phyloP scores from a whole-genome alignment of 495 filamentous ascomycete genomes.

The Trichoderma erinaceum region DNA sequence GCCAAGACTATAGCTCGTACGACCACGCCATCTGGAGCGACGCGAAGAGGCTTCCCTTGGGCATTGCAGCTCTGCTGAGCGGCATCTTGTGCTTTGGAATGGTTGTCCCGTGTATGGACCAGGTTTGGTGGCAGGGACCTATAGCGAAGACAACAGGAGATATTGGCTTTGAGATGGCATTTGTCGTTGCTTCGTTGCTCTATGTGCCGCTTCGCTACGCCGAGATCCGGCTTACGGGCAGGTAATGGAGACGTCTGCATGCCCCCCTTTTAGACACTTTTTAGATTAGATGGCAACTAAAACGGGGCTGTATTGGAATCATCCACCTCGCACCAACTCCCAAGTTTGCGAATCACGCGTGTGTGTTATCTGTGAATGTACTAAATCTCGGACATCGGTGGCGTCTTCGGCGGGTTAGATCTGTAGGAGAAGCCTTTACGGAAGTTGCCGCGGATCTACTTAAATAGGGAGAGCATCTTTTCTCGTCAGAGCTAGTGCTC shows the following conservation, averaged over 20 bases:
- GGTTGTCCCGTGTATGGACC: slow-evolving; percentile 49
- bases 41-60: slow-evolving; percentile 38
- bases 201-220: slow-evolving; percentile 40
- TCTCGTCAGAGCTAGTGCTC: no score
- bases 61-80: slow-evolving; percentile 40
- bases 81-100: slow-evolving; percentile 36
- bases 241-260: background rate
- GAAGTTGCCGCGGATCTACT: no score
- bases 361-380: no score
- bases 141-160: slow-evolving; percentile 51
- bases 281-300: no score
- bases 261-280: no score
- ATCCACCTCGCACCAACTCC: no score
- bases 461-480: no score
- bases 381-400: no score
- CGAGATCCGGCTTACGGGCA: slow-evolving; percentile 25
- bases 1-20: slow-evolving; percentile 31
- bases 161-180: slow-evolving; percentile 53
- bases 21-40: slow-evolving; percentile 44
- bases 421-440: no score
- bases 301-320: no score
- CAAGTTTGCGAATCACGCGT: no score
- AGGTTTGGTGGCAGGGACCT: slow-evolving; percentile 50
- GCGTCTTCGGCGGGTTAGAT: no score
- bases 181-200: slow-evolving; percentile 41